phyloP scores from a whole-genome alignment of 306 rosid genomes.

The Spatholobus suberectus region DNA sequence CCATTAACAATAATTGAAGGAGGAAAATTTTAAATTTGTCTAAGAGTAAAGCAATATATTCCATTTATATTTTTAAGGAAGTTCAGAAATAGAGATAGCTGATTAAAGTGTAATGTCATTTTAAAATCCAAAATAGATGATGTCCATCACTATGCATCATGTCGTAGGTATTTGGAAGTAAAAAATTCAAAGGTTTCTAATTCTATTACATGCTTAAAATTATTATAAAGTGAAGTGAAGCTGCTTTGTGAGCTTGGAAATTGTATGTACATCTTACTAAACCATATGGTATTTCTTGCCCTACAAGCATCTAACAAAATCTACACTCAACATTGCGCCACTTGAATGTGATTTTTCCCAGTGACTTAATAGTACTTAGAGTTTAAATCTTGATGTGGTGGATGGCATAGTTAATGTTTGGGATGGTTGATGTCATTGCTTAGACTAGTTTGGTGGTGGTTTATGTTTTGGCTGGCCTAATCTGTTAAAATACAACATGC shows the following conservation, averaged over 20 bases:
- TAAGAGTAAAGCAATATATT: not conserved
- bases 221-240: not conserved
- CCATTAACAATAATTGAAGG: not conserved
- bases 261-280: constrained; percentile 7
- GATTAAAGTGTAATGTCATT: not conserved
- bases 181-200: not conserved
- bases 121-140: not conserved
- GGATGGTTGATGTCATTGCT: constrained; percentile 20
- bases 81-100: not conserved
- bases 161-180: not conserved
- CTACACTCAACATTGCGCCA: not conserved
- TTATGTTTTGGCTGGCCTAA: constrained; percentile 14
- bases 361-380: not conserved
- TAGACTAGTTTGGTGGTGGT: not conserved
- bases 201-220: not conserved
- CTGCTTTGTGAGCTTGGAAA: constrained; percentile 15
- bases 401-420: not conserved
- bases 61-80: not conserved
- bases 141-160: not conserved
- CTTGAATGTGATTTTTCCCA: not conserved
- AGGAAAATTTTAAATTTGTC: constrained; percentile 2
- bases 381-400: constrained; percentile 21
- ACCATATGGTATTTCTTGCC: constrained; percentile 18
- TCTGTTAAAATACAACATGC: not conserved
- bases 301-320: not conserved